A percentile compares a stretch with the other conserved stretches of the same genome.
Evolutionary conservation across 768 basidiomycete species (phyloP).

Genomic region (Zangia roseola): DNA sequence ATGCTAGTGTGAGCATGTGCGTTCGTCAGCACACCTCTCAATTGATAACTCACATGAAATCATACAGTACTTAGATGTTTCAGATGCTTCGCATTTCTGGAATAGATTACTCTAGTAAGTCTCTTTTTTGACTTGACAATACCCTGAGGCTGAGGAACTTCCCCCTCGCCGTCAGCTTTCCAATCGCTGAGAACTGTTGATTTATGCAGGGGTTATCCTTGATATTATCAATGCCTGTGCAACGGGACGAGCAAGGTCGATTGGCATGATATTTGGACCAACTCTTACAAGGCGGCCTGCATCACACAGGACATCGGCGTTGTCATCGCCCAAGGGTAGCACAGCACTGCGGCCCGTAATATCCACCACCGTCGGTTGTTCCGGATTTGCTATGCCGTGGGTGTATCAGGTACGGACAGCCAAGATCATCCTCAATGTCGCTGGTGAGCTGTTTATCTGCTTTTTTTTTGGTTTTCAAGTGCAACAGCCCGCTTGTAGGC

Average conservation of each 20-base stretch:
- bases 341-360: constrained; percentile 35
- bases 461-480: constrained; percentile 65
- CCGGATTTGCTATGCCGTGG: constrained; percentile 57
- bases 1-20: too few relatives aligned
- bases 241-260: constrained; percentile 49
- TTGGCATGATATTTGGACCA: constrained; percentile 62
- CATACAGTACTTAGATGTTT: too few relatives aligned
- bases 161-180: constrained; percentile 18
- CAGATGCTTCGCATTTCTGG: too few relatives aligned
- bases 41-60: too few relatives aligned
- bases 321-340: constrained; percentile 49
- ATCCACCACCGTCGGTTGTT: constrained; percentile 31
- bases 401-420: constrained; percentile 46
- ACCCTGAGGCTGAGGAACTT: background rate
- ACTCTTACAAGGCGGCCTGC: constrained; percentile 43
- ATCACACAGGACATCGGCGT: constrained; percentile 40
- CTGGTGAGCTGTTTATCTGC: constrained; percentile 54
- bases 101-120: too few relatives aligned
- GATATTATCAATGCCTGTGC: constrained; percentile 76
- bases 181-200: too few relatives aligned
- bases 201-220: constrained; percentile 51
- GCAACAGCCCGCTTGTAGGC: constrained; percentile 52
- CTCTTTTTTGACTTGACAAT: background rate
- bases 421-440: constrained; percentile 53
- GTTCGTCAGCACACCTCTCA: too few relatives aligned